Evolutionary conservation across 768 basidiomycete genomes (phyloP).

Genomic region (Bullera alba): DNA sequence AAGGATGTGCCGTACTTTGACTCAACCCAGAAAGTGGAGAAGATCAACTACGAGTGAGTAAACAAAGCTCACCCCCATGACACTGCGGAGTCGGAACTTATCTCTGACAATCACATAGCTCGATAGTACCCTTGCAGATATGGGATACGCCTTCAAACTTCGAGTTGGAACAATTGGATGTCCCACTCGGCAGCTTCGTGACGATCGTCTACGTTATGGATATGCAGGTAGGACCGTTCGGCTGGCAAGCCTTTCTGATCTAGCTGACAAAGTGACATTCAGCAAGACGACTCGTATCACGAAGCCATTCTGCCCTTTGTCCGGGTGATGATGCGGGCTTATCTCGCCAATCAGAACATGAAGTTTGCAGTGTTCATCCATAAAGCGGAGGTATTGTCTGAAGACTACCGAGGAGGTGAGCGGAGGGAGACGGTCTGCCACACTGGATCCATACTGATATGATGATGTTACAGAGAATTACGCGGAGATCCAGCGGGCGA

Average conservation of each 20-base stretch:
- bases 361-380: slow-evolving; percentile 89
- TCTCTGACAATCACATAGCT: slow-evolving; percentile 53
- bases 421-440: neutral
- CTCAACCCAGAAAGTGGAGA: slow-evolving; percentile 68
- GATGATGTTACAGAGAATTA: slow-evolving; percentile 62
- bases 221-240: slow-evolving; percentile 59
- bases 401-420: slow-evolving; percentile 69
- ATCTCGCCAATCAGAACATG: slow-evolving; percentile 65
- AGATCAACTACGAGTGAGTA: slow-evolving; percentile 72
- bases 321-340: slow-evolving; percentile 70
- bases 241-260: slow-evolving; percentile 32
- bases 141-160: slow-evolving; percentile 91
- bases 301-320: slow-evolving; percentile 75
- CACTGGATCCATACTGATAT: neutral
- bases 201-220: slow-evolving; percentile 90
- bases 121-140: slow-evolving; percentile 84
- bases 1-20: slow-evolving; percentile 88
- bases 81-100: neutral
- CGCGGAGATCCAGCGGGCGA: slow-evolving; percentile 78
- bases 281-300: slow-evolving; percentile 60
- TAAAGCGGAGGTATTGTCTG: slow-evolving; percentile 78
- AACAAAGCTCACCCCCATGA: neutral
- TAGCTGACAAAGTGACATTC: neutral
- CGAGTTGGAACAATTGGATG: slow-evolving; percentile 63
- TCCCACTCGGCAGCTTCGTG: slow-evolving; percentile 69